Percentiles rank a stretch among this genome's conserved stretches.
phyloP scores from a whole-genome alignment of 2,329 filamentous ascomycete genomes.

The Albophoma yamanashiensis region DNA sequence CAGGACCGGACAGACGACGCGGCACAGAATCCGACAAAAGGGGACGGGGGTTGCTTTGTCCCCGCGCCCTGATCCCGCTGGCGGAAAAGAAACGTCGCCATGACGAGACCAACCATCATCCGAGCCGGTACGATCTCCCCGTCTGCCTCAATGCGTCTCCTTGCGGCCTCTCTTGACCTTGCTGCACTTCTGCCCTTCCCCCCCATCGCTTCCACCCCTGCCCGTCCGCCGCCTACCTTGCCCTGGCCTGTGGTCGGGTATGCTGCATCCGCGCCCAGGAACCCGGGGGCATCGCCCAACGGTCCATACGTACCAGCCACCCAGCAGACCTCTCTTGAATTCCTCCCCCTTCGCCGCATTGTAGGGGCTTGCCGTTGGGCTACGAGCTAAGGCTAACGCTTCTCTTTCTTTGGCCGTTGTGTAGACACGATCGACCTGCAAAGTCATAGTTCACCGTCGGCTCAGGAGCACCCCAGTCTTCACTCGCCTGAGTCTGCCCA shows the following conservation, averaged over 20 bases:
- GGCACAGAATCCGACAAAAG: background rate
- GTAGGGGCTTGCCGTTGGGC: slow-evolving; percentile 1
- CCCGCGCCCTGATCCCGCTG: background rate
- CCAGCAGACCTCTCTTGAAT: background rate
- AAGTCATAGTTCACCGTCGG: slow-evolving; percentile 69
- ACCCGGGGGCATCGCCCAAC: background rate
- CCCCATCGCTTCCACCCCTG: background rate
- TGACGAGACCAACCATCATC: slow-evolving; percentile 50
- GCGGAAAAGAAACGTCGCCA: slow-evolving; percentile 18
- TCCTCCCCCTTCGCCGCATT: background rate
- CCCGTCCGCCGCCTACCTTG: background rate
- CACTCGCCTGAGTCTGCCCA: slow-evolving; percentile 28
- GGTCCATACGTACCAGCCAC: background rate
- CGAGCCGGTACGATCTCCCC: slow-evolving; percentile 42
- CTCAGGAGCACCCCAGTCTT: slow-evolving; percentile 55
- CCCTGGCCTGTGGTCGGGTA: background rate
- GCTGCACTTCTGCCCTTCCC: background rate
- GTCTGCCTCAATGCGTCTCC: slow-evolving; percentile 3
- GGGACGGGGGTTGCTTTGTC: background rate
- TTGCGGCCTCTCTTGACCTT: slow-evolving; percentile 9
- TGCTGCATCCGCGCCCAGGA: background rate
- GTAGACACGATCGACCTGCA: slow-evolving; percentile 92
- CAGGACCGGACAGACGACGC: background rate
- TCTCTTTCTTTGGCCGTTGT: background rate
- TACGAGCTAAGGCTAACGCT: slow-evolving; percentile 5